Conservation (phyloP, 805 yeast genomes). For the Blastobotrys robertii region DNA sequence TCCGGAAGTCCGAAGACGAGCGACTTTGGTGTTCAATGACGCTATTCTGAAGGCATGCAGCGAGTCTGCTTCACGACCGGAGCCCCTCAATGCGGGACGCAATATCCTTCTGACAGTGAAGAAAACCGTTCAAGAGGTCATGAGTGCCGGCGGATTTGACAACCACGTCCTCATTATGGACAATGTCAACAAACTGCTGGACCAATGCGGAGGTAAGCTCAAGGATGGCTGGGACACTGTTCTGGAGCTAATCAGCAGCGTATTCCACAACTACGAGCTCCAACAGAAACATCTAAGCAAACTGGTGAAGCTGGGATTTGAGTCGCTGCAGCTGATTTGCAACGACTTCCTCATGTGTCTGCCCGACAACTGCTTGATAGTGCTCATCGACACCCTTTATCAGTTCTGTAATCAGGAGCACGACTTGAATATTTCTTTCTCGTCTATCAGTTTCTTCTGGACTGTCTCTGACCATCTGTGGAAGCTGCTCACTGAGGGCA, state of each 20-base stretch:
- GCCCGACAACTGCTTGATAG: conserved; percentile 54
- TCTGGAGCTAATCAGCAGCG: conserved; percentile 40
- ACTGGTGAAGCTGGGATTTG: conserved; percentile 62
- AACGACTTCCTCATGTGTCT: conserved; percentile 74
- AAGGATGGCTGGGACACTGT: conserved; percentile 65
- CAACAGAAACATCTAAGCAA: conserved; percentile 31
- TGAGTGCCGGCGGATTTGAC: conserved; percentile 9
- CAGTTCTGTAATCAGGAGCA: conserved; percentile 60
- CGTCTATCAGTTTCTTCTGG: conserved; percentile 91
- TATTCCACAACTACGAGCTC: conserved; percentile 25
- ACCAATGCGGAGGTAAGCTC: conserved; percentile 59
- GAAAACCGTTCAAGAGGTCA: conserved; percentile 26
- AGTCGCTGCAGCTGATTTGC: conserved; percentile 69
- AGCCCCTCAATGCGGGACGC: conserved; percentile 14
- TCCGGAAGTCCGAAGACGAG: conserved; percentile 37
- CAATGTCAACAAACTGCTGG: conserved; percentile 63
- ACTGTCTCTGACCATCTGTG: conserved; percentile 69
- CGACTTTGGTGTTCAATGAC: conserved; percentile 44
- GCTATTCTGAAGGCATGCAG: neutral
- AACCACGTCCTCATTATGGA: conserved; percentile 45
- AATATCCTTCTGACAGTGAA: conserved; percentile 42
- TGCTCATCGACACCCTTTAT: conserved; percentile 60
- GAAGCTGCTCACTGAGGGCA: conserved; percentile 17
- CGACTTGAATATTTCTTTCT: conserved; percentile 82
- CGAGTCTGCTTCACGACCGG: neutral